Base-by-base conservation (phyloP, 1,139 yeast genomes). In the Lodderomyces orthopsilosis region DNA sequence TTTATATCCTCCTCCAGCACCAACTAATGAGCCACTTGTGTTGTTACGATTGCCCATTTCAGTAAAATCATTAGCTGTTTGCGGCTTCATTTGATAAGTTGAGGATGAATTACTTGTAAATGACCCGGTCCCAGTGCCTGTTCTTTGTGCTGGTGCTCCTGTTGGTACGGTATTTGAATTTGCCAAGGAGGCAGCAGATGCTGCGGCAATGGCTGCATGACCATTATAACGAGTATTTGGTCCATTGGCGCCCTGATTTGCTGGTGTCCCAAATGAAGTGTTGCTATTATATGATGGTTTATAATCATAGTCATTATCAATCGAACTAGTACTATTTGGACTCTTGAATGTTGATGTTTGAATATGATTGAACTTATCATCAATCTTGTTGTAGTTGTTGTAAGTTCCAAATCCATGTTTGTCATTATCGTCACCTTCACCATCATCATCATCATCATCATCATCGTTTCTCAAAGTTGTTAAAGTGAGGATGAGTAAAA, bases 31-130 rank as follows among this genome's bases (percentile, higher is more conserved):
- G 15, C 35, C 35, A 13, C 28, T 19, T 4, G 23, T 24, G 35
- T 9, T n/a, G 26, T 18, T 24, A 13, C 26, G 22, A 35, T 23
- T 24, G 23, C 27, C 30, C 22, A 42, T 37, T 51, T 54, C 33
- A 6, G 75, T 70, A 40, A 70, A 59, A 50, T 70, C 75, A 38
- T 60, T 65, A 9, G 65, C 64, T 32, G 56, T 44, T 45, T 66
- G 72, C 14, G 74, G 74, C 32, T 62, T 56, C 41, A 61, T 62
- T 54, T 65, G 64, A 36, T 67, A 52, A 35, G 66, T 58, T 2
- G 68, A 59, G 33, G 67, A 60, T 28, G 49, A 36, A 35, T 55
- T 56, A 40, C 56, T 51, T 2, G 43, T 40, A 17, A 48, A 38
- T 3, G 51, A 48, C 8, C 44, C 46, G 32, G 39, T 38, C 15